Evolutionary conservation across 139 green algal genomes (phyloP).

Genomic region (Spirogloea muscicola): DNA sequence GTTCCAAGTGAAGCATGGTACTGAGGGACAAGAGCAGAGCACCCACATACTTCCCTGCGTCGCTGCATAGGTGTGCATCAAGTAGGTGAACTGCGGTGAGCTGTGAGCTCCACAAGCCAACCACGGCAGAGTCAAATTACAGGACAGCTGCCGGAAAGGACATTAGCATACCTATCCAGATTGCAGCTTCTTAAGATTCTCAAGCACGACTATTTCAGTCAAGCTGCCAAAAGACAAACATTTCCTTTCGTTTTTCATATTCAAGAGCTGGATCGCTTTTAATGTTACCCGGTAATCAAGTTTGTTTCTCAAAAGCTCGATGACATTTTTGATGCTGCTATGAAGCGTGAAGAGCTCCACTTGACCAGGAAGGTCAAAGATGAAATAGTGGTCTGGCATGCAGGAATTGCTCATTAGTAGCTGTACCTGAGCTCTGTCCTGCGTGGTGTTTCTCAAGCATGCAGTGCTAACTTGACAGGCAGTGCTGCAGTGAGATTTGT

Average conservation of each 20-base stretch:
- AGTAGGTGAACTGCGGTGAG: slow-evolving; percentile 74
- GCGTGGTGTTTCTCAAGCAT: too few relatives aligned
- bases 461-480: too few relatives aligned
- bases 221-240: too few relatives aligned
- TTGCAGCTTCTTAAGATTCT: too few relatives aligned
- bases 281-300: slow-evolving; percentile 49
- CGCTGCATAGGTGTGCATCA: slow-evolving; percentile 77
- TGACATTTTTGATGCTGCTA: slow-evolving; percentile 29
- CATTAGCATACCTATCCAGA: too few relatives aligned
- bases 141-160: too few relatives aligned
- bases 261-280: neutral
- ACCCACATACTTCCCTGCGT: slow-evolving; percentile 76
- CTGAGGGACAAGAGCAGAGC: slow-evolving; percentile 65
- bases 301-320: slow-evolving; percentile 26
- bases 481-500: neutral
- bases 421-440: too few relatives aligned
- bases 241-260: too few relatives aligned
- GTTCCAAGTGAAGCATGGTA: slow-evolving; percentile 95
- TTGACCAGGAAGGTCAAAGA: slow-evolving; percentile 85
- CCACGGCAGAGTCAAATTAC: too few relatives aligned
- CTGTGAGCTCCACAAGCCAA: slow-evolving; percentile 27
- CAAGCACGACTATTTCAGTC: too few relatives aligned
- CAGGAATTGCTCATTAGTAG: too few relatives aligned
- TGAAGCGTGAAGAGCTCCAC: slow-evolving; percentile 59
- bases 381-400: slow-evolving; percentile 73